Evolutionary conservation across 2,329 filamentous ascomycete genomes (phyloP).

Genomic region (Eutypa lata): DNA sequence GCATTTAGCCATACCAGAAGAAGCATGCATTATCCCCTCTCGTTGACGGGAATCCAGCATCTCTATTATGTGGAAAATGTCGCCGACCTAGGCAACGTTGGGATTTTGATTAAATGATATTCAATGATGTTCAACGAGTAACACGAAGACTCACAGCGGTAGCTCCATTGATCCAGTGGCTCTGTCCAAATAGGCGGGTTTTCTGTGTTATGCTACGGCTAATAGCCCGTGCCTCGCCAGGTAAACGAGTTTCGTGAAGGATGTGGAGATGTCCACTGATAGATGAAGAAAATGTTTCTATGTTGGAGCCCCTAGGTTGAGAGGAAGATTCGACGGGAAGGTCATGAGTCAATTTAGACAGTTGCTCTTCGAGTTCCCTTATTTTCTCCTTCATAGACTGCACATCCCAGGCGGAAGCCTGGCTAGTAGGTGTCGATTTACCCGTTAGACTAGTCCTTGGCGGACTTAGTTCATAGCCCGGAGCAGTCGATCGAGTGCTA

Average conservation of each 20-base stretch:
- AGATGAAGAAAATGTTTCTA: conserved; percentile 26
- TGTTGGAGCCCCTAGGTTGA: conserved; percentile 22
- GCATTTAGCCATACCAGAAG: conserved; percentile 41
- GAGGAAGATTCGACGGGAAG: conserved; percentile 4
- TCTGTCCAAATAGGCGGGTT: conserved; percentile 53
- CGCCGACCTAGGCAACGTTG: conserved; percentile 32
- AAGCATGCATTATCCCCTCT: conserved; percentile 30
- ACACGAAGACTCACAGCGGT: conserved; percentile 36
- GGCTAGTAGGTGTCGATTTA: conserved; percentile 19
- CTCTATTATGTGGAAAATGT: conserved; percentile 42
- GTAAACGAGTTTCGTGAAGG: conserved; percentile 32
- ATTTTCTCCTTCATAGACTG: conserved; percentile 38
- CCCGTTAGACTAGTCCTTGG: background rate
- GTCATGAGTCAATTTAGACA: conserved; percentile 25
- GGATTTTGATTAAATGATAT: background rate
- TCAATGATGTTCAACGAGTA: too few species aligned
- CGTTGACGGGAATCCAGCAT: conserved; percentile 39
- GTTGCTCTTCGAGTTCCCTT: conserved; percentile 40
- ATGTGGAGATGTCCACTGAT: conserved; percentile 31
- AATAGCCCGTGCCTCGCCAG: conserved; percentile 29
- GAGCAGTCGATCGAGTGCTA: background rate
- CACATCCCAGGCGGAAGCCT: conserved; percentile 25
- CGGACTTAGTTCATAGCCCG: background rate
- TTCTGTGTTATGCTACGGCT: conserved; percentile 50
- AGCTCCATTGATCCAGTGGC: conserved; percentile 53